A percentile compares a stretch with the other conserved stretches of the same genome.
Evolutionary conservation across 331 rosid genomes (phyloP).

Genomic region (Spiraea crenata): DNA sequence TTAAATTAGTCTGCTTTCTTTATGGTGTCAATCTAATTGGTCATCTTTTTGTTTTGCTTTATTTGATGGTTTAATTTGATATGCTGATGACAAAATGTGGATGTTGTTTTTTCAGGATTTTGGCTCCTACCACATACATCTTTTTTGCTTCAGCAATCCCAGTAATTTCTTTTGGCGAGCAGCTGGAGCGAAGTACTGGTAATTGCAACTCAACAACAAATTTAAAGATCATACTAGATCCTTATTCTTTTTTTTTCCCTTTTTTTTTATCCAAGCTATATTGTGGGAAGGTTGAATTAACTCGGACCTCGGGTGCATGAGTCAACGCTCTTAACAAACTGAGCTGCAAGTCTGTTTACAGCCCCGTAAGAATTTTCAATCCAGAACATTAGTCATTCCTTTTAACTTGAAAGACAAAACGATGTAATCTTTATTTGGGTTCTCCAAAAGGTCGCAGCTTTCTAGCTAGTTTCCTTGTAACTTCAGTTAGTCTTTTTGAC

Average conservation of each 20-base stretch:
- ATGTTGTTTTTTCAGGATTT: conserved; percentile 54
- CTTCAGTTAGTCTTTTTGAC: too few relatives aligned
- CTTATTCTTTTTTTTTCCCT: not conserved
- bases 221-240: conserved; percentile 9
- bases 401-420: not conserved
- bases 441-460: not conserved
- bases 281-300: too few relatives aligned
- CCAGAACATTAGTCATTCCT: conserved; percentile 3
- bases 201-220: conserved; percentile 9
- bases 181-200: conserved; percentile 85
- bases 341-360: too few relatives aligned
- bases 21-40: too few relatives aligned
- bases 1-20: too few relatives aligned
- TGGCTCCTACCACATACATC: conserved; percentile 98
- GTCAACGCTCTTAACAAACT: too few relatives aligned
- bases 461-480: not conserved
- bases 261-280: too few relatives aligned
- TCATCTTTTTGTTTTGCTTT: not conserved
- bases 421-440: too few relatives aligned
- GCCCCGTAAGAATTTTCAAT: too few relatives aligned
- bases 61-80: not conserved
- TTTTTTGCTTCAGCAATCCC: conserved; percentile 97
- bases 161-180: conserved; percentile 96
- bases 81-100: not conserved
- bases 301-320: too few relatives aligned